Evolutionary conservation across 192 early-diverging fungal species (phyloP).

Genomic region (Coemansia sp.): DNA sequence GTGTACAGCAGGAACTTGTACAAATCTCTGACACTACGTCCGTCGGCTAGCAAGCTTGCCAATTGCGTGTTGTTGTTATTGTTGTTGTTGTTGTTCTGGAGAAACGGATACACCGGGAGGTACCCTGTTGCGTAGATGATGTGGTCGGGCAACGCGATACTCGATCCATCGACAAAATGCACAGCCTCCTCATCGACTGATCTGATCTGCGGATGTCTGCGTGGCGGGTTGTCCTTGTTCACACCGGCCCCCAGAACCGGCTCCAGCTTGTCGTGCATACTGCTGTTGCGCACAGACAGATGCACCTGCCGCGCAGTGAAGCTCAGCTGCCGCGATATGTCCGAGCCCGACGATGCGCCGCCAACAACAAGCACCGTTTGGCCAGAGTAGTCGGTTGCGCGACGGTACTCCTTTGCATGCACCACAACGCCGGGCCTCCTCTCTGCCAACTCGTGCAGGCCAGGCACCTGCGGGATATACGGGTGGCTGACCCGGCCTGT

Average conservation of each 20-base stretch:
- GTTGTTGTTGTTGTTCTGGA: conserved; percentile 13
- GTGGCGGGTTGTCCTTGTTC: conserved; percentile 3
- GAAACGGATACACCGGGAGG: conserved; percentile 61
- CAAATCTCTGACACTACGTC: conserved; percentile 44
- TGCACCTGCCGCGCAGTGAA: conserved; percentile 37
- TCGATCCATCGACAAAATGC: conserved; percentile 31
- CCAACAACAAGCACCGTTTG: conserved; percentile 59
- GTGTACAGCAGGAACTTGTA: conserved; percentile 54
- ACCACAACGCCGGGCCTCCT: background rate
- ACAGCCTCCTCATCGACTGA: conserved; percentile 7
- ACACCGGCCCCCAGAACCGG: conserved; percentile 11
- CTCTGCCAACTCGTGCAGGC: conserved; percentile 18
- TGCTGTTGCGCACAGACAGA: conserved; percentile 23
- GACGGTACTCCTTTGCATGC: conserved; percentile 35
- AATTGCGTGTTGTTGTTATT: background rate
- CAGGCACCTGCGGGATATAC: conserved; percentile 53
- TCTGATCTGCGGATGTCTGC: conserved; percentile 16
- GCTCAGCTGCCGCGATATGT: conserved; percentile 55
- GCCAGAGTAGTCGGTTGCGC: conserved; percentile 13
- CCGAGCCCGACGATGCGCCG: conserved; percentile 55
- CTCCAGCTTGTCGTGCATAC: background rate
- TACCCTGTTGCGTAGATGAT: conserved; percentile 73
- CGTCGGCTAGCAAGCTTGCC: conserved; percentile 19
- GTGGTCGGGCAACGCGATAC: conserved; percentile 37
- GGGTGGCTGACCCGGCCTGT: conserved; percentile 56